Evolutionary conservation across 352 stramenopile species (phyloP).

Genomic region (Peronospora farinosa): DNA sequence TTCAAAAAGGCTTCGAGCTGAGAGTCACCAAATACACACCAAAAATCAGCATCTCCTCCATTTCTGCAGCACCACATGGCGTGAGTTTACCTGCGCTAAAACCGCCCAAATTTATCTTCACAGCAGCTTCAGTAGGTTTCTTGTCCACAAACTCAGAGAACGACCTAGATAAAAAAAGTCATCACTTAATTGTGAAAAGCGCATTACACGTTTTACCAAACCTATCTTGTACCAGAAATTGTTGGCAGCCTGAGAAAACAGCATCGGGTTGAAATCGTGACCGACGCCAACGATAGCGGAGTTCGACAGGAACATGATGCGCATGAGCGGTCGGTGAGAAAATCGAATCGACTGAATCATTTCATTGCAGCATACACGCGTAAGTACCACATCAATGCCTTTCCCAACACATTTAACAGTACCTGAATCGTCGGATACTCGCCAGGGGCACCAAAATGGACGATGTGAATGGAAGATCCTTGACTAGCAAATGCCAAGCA

Average conservation of each 20-base stretch:
- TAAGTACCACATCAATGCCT: conserved; percentile 1
- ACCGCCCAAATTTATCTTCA: conserved; percentile 52
- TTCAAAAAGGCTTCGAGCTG: conserved; percentile 75
- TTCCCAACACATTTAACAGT: not conserved
- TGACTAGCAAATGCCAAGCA: conserved; percentile 86
- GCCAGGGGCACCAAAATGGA: conserved; percentile 68
- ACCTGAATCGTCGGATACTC: conserved; percentile 74
- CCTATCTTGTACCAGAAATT: conserved; percentile 58
- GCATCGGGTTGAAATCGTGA: conserved; percentile 89
- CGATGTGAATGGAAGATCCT: conserved; percentile 88
- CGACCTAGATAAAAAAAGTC: conserved; percentile 30
- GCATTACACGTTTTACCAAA: conserved; percentile 5
- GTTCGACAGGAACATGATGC: conserved; percentile 87
- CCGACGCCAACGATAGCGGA: conserved; percentile 82
- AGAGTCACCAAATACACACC: not conserved
- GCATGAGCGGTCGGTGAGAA: conserved; percentile 72
- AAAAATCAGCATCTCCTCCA: conserved; percentile 2
- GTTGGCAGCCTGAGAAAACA: conserved; percentile 77
- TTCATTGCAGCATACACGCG: not conserved
- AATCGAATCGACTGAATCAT: conserved; percentile 80
- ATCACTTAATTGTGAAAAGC: not conserved
- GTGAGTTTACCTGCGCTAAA: conserved; percentile 53
- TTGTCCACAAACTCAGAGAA: conserved; percentile 76
- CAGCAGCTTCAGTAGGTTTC: conserved; percentile 49
- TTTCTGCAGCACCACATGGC: not conserved